Percentiles rank a stretch among this genome's conserved stretches.
Evolutionary conservation across 2,329 filamentous ascomycete genomes (phyloP).

Genomic region (Aspergillus unguis): DNA sequence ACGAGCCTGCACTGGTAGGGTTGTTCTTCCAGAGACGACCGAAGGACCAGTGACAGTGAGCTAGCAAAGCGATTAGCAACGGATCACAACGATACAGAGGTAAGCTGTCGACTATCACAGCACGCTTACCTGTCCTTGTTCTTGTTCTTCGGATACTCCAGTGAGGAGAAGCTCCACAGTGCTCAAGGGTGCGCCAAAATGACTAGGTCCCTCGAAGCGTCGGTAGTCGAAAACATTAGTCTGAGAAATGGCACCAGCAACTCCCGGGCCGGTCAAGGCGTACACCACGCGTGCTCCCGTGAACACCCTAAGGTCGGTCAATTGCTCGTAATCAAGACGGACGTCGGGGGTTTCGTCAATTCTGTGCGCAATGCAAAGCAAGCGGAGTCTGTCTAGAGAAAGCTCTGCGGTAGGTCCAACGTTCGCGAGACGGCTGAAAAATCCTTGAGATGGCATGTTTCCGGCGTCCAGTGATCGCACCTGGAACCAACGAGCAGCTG

Average conservation of each 20-base stretch:
- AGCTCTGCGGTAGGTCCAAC: conserved; percentile 40
- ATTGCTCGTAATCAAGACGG: conserved; percentile 62
- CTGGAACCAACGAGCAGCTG: conserved; percentile 68
- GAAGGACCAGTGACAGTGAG: conserved; percentile 70
- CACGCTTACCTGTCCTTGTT: conserved; percentile 59
- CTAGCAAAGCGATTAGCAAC: conserved; percentile 39
- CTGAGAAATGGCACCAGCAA: conserved; percentile 88
- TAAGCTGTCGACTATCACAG: background rate
- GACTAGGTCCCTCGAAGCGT: conserved; percentile 47
- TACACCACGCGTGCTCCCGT: conserved; percentile 79
- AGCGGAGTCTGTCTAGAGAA: conserved; percentile 65
- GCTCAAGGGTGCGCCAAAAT: conserved; percentile 80
- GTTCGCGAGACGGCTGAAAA: conserved; percentile 50
- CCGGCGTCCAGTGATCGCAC: conserved; percentile 69
- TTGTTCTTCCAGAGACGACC: conserved; percentile 65
- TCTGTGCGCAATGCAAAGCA: conserved; percentile 76
- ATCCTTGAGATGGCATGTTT: conserved; percentile 65
- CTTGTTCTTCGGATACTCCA: conserved; percentile 32
- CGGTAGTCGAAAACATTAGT: conserved; percentile 87
- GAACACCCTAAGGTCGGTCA: conserved; percentile 80
- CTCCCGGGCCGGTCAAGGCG: conserved; percentile 72
- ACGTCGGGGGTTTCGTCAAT: conserved; percentile 59
- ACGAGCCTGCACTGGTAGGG: conserved; percentile 61
- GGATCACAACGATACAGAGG: background rate
- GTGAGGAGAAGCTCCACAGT: conserved; percentile 71